phyloP scores from a whole-genome alignment of 352 stramenopile genomes.

The Pythium volutum region DNA sequence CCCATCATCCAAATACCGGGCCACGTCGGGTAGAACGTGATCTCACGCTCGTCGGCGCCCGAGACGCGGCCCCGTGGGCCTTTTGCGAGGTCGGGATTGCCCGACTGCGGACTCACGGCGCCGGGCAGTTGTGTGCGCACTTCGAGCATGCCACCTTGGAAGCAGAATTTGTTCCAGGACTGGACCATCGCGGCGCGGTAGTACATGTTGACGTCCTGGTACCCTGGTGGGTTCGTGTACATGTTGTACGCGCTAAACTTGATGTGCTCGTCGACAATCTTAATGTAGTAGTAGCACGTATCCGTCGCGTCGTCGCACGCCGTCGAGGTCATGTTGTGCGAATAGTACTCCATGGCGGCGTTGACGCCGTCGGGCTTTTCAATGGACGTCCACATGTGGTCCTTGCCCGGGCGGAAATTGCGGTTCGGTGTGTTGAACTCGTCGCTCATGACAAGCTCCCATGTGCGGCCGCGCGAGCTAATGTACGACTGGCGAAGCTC shows the following conservation, averaged over 20 bases:
- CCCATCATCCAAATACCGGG: slow-evolving; percentile 95
- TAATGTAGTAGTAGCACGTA: slow-evolving; percentile 62
- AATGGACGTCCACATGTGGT: slow-evolving; percentile 92
- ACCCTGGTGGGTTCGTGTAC: slow-evolving; percentile 39
- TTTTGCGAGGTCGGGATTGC: slow-evolving; percentile 29
- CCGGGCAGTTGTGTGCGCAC: slow-evolving; percentile 84
- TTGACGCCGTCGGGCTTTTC: slow-evolving; percentile 75
- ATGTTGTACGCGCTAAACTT: slow-evolving; percentile 29
- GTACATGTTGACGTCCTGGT: slow-evolving; percentile 55
- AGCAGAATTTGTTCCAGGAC: slow-evolving; percentile 96
- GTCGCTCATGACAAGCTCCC: slow-evolving; percentile 74
- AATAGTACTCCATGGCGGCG: slow-evolving; percentile 62
- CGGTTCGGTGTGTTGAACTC: slow-evolving; percentile 58
- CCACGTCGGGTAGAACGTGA: slow-evolving; percentile 82
- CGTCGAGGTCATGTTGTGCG: slow-evolving; percentile 68
- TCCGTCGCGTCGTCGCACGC: slow-evolving; percentile 41
- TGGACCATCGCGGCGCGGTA: slow-evolving; percentile 90
- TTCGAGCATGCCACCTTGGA: slow-evolving; percentile 93
- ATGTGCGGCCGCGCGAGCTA: slow-evolving; percentile 45
- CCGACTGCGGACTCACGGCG: slow-evolving; percentile 42
- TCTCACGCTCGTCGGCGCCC: neutral
- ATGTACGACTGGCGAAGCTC: slow-evolving; percentile 36
- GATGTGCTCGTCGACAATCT: slow-evolving; percentile 32
- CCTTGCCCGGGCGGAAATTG: slow-evolving; percentile 87
- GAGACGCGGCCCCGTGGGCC: neutral